Evolutionary conservation across 345 rosid genomes (phyloP).

Genomic region (Lumnitzera littorea): DNA sequence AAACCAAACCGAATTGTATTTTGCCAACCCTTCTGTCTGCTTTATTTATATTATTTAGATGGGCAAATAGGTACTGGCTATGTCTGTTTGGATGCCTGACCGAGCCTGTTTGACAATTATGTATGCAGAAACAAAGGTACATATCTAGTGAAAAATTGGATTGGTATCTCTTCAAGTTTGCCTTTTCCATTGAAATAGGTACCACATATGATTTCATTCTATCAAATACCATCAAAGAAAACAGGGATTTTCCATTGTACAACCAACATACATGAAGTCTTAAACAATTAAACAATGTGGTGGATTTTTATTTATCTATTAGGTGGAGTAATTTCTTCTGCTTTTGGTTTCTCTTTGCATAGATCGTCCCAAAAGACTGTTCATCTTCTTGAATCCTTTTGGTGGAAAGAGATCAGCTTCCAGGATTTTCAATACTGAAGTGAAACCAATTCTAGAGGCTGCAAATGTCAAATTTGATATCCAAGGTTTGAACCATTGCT

Average conservation of each 20-base stretch:
- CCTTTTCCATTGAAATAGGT: too few relatives aligned
- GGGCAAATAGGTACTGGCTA: too few relatives aligned
- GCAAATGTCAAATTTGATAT: conserved; percentile 54
- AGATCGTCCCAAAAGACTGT: conserved; percentile 78
- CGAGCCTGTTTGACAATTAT: neutral
- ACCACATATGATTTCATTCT: too few relatives aligned
- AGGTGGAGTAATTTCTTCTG: neutral
- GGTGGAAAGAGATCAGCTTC: conserved; percentile 76
- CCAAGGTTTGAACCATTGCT: conserved; percentile 39
- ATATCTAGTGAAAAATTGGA: too few relatives aligned
- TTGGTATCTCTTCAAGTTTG: too few relatives aligned
- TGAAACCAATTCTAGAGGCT: conserved; percentile 77
- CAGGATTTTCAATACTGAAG: conserved; percentile 55
- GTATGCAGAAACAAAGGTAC: too few relatives aligned
- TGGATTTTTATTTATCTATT: neutral
- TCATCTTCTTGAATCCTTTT: conserved; percentile 73
- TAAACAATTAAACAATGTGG: conserved; percentile 1
- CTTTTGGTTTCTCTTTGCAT: conserved; percentile 1
- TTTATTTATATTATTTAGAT: too few relatives aligned
- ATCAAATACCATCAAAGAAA: too few relatives aligned
- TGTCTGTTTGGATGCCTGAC: neutral
- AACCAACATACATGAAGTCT: neutral
- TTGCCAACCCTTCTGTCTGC: too few relatives aligned
- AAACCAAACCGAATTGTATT: too few relatives aligned
- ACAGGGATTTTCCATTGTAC: too few relatives aligned